Conservation (phyloP, 129 eudicot species). For the Kitagawia praeruptora region DNA sequence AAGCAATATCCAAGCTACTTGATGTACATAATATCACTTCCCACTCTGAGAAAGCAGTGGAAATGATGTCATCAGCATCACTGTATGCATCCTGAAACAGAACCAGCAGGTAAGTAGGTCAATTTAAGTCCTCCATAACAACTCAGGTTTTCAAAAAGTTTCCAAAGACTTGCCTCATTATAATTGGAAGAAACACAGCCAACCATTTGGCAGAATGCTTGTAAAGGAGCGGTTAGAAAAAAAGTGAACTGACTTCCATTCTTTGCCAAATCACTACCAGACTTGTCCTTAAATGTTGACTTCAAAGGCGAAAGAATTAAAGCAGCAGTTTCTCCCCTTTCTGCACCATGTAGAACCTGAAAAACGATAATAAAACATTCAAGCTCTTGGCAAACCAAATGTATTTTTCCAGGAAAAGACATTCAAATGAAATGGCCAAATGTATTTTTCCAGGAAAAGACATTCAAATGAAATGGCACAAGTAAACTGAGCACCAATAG, state of each 20-base stretch:
- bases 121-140: not conserved
- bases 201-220: constrained; percentile 80
- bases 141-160: not conserved
- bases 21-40: constrained; percentile 78
- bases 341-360: constrained; percentile 92
- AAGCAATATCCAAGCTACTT: constrained; percentile 52
- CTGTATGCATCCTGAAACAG: constrained; percentile 46
- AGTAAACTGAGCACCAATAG: not conserved
- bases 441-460: not conserved
- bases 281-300: constrained; percentile 61
- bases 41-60: constrained; percentile 78
- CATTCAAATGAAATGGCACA: not conserved
- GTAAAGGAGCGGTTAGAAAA: constrained; percentile 82
- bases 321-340: constrained; percentile 86
- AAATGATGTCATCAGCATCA: constrained; percentile 66
- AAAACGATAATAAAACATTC: constrained; percentile 17
- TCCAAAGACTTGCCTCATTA: constrained; percentile 33
- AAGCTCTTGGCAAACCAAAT: not conserved
- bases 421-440: not conserved
- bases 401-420: not conserved
- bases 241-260: constrained; percentile 84
- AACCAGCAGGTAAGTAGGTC: constrained; percentile 8
- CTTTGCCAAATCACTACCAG: constrained; percentile 33
- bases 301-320: constrained; percentile 77
- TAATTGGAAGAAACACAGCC: constrained; percentile 47